Evolutionary conservation across 345 rosid species (phyloP), one percentile per base, ranked within the genome.

Genomic region (Zanthoxylum bungeanum): DNA sequence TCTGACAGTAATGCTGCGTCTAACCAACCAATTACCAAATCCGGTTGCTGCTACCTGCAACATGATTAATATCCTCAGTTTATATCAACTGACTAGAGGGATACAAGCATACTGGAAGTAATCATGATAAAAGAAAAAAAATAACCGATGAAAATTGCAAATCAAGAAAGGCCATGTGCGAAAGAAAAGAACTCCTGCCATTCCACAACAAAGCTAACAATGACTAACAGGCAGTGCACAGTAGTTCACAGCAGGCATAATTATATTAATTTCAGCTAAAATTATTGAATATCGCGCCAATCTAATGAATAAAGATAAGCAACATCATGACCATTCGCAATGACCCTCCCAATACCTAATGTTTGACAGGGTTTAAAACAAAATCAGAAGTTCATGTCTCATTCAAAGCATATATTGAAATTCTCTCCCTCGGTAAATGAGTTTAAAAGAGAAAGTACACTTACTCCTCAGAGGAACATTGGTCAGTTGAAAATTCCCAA

Each of bases 401-500:
- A n/a, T 52, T 52, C 10, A 52, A 52, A 52, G 11, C 9, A 52
- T 9, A 52, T 9, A 44, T 44, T 44, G 19, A 44, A 14, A 44
- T 44, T 44, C 1, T 39, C 19, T 44, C 49, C 16, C 25, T 3
- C 0, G n/a, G n/a, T n/a, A n/a, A n/a, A n/a, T n/a, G n/a, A 52
- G 16, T 52, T 52, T 24, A 2, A 21, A 68, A 68, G 33, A 39
- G 47, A 16, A 53, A 53, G 10, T 59, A 3, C 33, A 64, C 75
- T 72, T 27, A 75, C 77, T 63, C 31, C 49, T 39, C 22, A 9
- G n/a, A 56, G 63, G 63, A 44, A 67, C 64, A 50, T 86, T 81
- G 86, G 69, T 66, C 70, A 62, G 77, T 53, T 71, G 79, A 53
- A 39, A 86, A 66, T 79, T 89, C 87, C 93, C 97, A 94, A 57